A percentile compares a stretch with the other conserved stretches of the same genome.
Evolutionary conservation across 208 protist species (phyloP).

Genomic region (Crithidia mellificae): DNA sequence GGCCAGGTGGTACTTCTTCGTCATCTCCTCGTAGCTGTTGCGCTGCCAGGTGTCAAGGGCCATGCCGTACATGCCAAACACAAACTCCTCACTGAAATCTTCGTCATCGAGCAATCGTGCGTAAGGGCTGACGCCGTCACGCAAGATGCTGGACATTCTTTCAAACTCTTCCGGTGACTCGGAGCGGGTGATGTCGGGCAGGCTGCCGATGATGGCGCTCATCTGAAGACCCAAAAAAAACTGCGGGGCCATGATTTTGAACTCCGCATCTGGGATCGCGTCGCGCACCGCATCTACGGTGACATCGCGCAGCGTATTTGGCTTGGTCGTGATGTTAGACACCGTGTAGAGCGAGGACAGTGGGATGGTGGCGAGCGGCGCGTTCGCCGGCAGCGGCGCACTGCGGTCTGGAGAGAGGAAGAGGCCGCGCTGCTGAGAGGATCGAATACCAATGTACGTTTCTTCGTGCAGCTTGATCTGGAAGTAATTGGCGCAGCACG

Average conservation of each 20-base stretch:
- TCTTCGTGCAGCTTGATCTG: slow-evolving; percentile 66
- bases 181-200: slow-evolving; percentile 68
- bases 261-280: slow-evolving; percentile 74
- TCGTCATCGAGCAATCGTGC: slow-evolving; percentile 88
- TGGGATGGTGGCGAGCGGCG: slow-evolving; percentile 79
- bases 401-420: slow-evolving; percentile 47
- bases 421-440: slow-evolving; percentile 81
- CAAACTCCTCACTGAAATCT: slow-evolving; percentile 89
- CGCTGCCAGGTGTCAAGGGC: slow-evolving; percentile 90
- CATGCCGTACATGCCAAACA: slow-evolving; percentile 91
- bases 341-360: slow-evolving; percentile 65
- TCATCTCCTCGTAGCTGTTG: slow-evolving; percentile 82
- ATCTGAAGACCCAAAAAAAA: slow-evolving; percentile 86
- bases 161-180: slow-evolving; percentile 43
- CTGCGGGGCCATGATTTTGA: slow-evolving; percentile 85
- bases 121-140: slow-evolving; percentile 70
- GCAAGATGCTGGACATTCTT: slow-evolving; percentile 43
- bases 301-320: slow-evolving; percentile 64
- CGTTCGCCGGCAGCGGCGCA: slow-evolving; percentile 63
- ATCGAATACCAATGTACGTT: slow-evolving; percentile 82
- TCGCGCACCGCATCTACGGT: slow-evolving; percentile 54
- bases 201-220: slow-evolving; percentile 57
- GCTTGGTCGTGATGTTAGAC: slow-evolving; percentile 68
- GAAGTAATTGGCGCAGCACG: slow-evolving; percentile 64
- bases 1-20: slow-evolving; percentile 64